phyloP scores from a whole-genome alignment of 805 yeast genomes.

The Metschnikowia cubensis region DNA sequence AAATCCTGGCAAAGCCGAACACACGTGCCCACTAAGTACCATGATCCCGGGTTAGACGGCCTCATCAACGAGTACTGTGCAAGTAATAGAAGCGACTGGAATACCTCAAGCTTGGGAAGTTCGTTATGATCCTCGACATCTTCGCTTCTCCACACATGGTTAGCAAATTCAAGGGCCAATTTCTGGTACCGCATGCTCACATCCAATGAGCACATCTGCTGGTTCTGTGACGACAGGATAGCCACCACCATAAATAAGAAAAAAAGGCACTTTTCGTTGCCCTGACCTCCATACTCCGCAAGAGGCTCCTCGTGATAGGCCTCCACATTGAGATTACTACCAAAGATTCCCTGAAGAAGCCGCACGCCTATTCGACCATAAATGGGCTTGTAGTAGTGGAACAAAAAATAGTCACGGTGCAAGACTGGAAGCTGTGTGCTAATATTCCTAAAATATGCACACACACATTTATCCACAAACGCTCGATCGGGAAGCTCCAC shows the following conservation, averaged over 20 bases:
- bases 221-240: constrained; percentile 16
- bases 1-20: constrained; percentile 16
- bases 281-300: background rate
- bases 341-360: constrained; percentile 2
- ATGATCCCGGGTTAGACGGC: constrained; percentile 18
- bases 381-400: constrained; percentile 14
- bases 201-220: constrained; percentile 11
- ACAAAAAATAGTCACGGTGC: constrained; percentile 14
- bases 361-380: constrained; percentile 8
- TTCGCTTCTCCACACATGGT: constrained; percentile 10
- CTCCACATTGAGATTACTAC: background rate
- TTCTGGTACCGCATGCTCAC: constrained; percentile 11
- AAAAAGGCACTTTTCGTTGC: constrained; percentile 11
- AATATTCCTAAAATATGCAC: constrained; percentile 9
- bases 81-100: constrained; percentile 16
- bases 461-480: constrained; percentile 11
- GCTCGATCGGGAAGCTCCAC: constrained; percentile 7
- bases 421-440: constrained; percentile 17
- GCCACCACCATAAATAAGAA: constrained; percentile 17
- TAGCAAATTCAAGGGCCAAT: constrained; percentile 11
- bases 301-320: constrained; percentile 1
- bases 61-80: constrained; percentile 19
- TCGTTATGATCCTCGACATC: constrained; percentile 2
- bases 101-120: constrained; percentile 12
- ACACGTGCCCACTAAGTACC: constrained; percentile 18